Base-by-base conservation (phyloP, 148 eudicot species). In the Arbutus unedo region DNA sequence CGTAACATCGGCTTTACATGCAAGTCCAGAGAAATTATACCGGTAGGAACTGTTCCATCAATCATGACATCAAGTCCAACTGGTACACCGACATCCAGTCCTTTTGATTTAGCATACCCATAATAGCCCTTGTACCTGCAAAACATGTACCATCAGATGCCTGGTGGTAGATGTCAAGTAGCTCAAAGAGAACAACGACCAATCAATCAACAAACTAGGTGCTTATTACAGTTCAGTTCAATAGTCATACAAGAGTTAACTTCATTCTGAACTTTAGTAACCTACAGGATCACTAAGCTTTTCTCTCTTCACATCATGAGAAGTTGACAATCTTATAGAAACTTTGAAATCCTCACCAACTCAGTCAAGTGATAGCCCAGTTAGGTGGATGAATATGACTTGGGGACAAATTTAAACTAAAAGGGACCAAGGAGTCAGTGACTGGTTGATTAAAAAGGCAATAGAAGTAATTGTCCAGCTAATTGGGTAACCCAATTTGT, bases 41-140 rank as follows among this genome's bases (percentile, higher is more conserved):
- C 99, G 59, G 98, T 91, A 6, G 99, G 99, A 82, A 96, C 99
- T 81, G 91, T 91, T 86, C 99, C 99, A 91, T 96, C 98, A 80
- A 96, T 91, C 60, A 96, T 87, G 49, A 96, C 91, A 87, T 96
- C 98, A 64, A 96, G 90, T 62, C 99, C 99, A 80, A 93, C 93
- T 25, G 91, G 91, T 77, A 81, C 87, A 72, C 96, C 94, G 77
- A 91, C 89, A 83, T 94, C 87, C 71, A 94, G 82, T 55, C 98
- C 98, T 86, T 90, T 91, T 44, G 90, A 88, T 86, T 90, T 94
- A 64, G 90, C 94, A 86, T 91, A 92, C 85, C 94, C 99, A 84
- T 93, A 75, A 78, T 80, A 94, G 4, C 99, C 99, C 87, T 94
- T 96, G 79, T 94, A 96, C 86, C 99, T 96, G 88, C 84, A 88